phyloP scores from a whole-genome alignment of 768 basidiomycete species.

The Collybiopsis confluens region DNA sequence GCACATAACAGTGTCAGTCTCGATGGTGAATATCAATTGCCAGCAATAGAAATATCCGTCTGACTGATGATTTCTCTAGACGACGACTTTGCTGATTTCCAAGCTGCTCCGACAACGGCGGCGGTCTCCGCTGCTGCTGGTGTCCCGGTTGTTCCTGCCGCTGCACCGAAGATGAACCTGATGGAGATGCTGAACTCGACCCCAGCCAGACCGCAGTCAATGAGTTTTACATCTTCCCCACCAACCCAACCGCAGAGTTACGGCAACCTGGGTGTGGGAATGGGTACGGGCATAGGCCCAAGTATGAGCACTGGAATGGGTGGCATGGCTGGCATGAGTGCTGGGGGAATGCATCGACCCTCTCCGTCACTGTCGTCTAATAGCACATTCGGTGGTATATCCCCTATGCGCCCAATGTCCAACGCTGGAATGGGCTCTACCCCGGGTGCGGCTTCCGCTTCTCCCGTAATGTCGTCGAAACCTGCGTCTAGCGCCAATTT shows the following conservation, averaged over 20 bases:
- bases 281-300: conserved; percentile 2
- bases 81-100: conserved; percentile 87
- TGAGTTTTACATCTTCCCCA: conserved; percentile 4
- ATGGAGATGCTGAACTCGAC: conserved; percentile 45
- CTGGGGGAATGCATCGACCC: conserved; percentile 30
- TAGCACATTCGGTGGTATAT: conserved; percentile 25
- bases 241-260: not conserved
- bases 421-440: conserved; percentile 14
- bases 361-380: conserved; percentile 30
- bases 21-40: conserved; percentile 35
- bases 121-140: conserved; percentile 21
- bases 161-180: conserved; percentile 41
- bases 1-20: conserved; percentile 21
- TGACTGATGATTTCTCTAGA: conserved; percentile 33
- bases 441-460: conserved; percentile 7
- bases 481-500: conserved; percentile 53
- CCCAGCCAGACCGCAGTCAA: conserved; percentile 26
- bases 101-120: conserved; percentile 51
- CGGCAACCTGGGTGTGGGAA: conserved; percentile 11
- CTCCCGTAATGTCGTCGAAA: conserved; percentile 20
- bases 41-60: not conserved
- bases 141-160: conserved; percentile 24
- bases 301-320: conserved; percentile 16
- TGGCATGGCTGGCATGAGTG: conserved; percentile 10
- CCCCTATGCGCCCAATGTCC: conserved; percentile 24